A percentile compares a stretch with the other conserved stretches of the same genome.
Evolutionary conservation across 2,329 filamentous ascomycete genomes (phyloP).

Genomic region (Metarhizium sp.): DNA sequence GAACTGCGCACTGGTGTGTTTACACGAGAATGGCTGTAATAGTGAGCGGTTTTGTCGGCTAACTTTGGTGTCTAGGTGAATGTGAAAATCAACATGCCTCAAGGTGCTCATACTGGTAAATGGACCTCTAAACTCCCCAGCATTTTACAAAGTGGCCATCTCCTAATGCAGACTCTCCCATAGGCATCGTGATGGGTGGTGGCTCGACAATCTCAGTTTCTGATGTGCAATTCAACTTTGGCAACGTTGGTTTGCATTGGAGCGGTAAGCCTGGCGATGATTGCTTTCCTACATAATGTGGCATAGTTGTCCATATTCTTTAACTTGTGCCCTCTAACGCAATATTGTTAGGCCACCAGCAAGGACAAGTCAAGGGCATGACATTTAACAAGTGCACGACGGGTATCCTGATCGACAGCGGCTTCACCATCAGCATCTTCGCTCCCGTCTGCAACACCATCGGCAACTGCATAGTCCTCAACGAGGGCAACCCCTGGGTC

Average conservation of each 20-base stretch:
- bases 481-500: conserved; percentile 28
- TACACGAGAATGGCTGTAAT: background rate
- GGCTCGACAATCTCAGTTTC: conserved; percentile 12
- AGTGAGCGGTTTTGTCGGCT: too few relatives aligned
- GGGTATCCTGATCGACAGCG: conserved; percentile 19
- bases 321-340: background rate
- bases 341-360: conserved; percentile 24
- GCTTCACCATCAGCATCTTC: conserved; percentile 29
- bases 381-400: conserved; percentile 32
- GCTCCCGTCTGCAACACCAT: conserved; percentile 30
- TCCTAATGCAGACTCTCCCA: too few relatives aligned
- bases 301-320: background rate
- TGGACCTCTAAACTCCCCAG: too few relatives aligned
- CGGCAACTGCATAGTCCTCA: conserved; percentile 25
- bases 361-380: conserved; percentile 32
- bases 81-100: conserved; percentile 30
- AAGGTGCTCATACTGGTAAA: conserved; percentile 11
- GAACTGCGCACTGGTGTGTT: conserved; percentile 11
- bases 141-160: too few relatives aligned
- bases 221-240: conserved; percentile 10
- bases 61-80: conserved; percentile 6
- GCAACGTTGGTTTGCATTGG: conserved; percentile 13
- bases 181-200: conserved; percentile 4
- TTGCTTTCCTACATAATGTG: background rate
- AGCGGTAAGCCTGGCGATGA: conserved; percentile 5